These are phyloP conservation scores for Acorus calamus DNA, from an alignment of 106 monocot genomes.

Conservation along the genomic window DNA sequence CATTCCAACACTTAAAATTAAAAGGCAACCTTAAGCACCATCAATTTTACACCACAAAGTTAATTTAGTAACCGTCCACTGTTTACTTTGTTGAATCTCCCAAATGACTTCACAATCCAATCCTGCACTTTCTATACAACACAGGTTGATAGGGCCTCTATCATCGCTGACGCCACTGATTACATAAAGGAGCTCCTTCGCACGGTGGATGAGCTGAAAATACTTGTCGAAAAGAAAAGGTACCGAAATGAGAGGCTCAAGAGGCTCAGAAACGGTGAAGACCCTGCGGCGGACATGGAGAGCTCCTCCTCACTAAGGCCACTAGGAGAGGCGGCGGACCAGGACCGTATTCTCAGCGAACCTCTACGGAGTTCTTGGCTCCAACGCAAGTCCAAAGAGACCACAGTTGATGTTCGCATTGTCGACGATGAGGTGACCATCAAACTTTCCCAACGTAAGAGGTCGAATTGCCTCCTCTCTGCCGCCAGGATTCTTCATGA, in stretches of 20 bases:
- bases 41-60: too few relatives aligned
- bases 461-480: constrained; percentile 23
- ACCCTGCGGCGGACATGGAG: constrained; percentile 20
- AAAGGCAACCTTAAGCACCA: too few relatives aligned
- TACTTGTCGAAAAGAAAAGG: constrained; percentile 49
- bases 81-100: too few relatives aligned
- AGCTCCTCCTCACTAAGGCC: constrained; percentile 20
- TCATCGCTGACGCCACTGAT: constrained; percentile 58
- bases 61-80: too few relatives aligned
- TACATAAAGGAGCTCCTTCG: constrained; percentile 80
- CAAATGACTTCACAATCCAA: too few relatives aligned
- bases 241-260: constrained; percentile 9
- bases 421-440: constrained; percentile 87
- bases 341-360: neutral
- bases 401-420: constrained; percentile 63
- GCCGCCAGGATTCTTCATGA: constrained; percentile 44
- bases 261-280: neutral
- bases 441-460: constrained; percentile 50
- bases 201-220: constrained; percentile 53
- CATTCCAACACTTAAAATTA: too few relatives aligned
- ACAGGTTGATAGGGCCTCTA: constrained; percentile 69
- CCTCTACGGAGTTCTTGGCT: constrained; percentile 63
- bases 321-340: neutral
- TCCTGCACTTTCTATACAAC: too few relatives aligned
- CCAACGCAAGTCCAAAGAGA: constrained; percentile 50